Evolutionary conservation across 2,329 filamentous ascomycete genomes (phyloP).

Genomic region (Colletotrichum sp.): DNA sequence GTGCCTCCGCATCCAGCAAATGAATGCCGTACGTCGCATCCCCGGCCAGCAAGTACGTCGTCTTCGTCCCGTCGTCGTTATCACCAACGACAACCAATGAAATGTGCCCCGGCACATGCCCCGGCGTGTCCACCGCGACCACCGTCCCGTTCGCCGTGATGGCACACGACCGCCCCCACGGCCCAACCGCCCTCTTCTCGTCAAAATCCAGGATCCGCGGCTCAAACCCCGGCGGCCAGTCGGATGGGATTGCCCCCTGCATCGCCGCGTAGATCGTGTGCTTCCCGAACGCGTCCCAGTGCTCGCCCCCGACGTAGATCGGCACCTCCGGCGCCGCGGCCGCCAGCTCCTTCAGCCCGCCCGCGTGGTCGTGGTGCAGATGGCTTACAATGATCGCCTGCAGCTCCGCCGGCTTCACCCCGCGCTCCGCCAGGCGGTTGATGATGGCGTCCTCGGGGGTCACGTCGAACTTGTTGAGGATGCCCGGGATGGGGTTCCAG

Average conservation of each 20-base stretch:
- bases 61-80: slow-evolving; percentile 14
- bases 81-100: slow-evolving; percentile 26
- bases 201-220: slow-evolving; percentile 31
- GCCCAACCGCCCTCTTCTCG: slow-evolving; percentile 28
- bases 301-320: slow-evolving; percentile 27
- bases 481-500: slow-evolving; percentile 20
- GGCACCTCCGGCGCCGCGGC: slow-evolving; percentile 28
- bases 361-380: slow-evolving; percentile 33
- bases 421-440: slow-evolving; percentile 19
- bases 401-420: slow-evolving; percentile 25
- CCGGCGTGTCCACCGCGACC: slow-evolving; percentile 35
- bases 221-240: slow-evolving; percentile 34
- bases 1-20: slow-evolving; percentile 32
- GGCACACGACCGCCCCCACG: slow-evolving; percentile 30
- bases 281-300: slow-evolving; percentile 34
- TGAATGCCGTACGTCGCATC: slow-evolving; percentile 36
- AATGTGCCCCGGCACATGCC: slow-evolving; percentile 37
- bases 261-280: slow-evolving; percentile 28
- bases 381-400: slow-evolving; percentile 32
- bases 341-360: slow-evolving; percentile 27
- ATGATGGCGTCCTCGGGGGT: slow-evolving; percentile 23
- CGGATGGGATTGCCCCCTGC: slow-evolving; percentile 32
- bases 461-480: slow-evolving; percentile 15
- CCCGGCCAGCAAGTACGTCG: slow-evolving; percentile 31
- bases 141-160: slow-evolving; percentile 34